These are phyloP conservation scores for Xylaria acuta DNA, from an alignment of 495 filamentous ascomycete genomes.

Conservation along the genomic window DNA sequence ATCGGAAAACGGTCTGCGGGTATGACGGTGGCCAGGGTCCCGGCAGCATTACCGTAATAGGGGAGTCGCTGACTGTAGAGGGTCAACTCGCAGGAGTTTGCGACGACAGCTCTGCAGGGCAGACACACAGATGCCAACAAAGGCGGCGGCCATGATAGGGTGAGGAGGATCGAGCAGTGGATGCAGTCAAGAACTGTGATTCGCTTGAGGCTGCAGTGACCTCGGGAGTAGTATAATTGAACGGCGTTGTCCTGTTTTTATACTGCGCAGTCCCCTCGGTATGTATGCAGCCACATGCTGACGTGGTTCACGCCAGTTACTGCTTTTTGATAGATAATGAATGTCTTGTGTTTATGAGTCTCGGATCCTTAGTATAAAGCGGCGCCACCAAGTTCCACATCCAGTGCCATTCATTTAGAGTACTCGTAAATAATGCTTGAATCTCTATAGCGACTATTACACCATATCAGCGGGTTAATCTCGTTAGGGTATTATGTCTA, in stretches of 20 bases:
- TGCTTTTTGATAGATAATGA: not conserved
- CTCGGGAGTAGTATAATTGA: not conserved
- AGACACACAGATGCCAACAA: no score
- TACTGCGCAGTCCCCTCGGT: not conserved
- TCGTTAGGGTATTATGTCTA: not conserved
- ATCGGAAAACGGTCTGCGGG: not conserved
- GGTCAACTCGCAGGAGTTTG: not conserved
- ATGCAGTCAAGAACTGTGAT: not conserved
- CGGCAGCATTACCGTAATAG: not conserved
- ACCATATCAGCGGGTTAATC: not conserved
- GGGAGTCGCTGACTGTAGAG: not conserved
- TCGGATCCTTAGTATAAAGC: not conserved
- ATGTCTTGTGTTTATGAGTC: not conserved
- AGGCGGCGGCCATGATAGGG: not conserved
- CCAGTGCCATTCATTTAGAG: not conserved
- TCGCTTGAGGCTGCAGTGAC: not conserved
- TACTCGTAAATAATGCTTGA: not conserved
- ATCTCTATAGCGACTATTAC: not conserved
- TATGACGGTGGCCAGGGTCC: not conserved
- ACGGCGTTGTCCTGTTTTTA: not conserved
- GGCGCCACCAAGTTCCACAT: not conserved
- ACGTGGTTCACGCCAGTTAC: not conserved
- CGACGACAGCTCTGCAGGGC: not conserved
- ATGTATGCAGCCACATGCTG: not conserved
- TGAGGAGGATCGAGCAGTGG: not conserved